Evolutionary conservation across 306 rosid genomes (phyloP).

Genomic region (Sicyos baderoa): DNA sequence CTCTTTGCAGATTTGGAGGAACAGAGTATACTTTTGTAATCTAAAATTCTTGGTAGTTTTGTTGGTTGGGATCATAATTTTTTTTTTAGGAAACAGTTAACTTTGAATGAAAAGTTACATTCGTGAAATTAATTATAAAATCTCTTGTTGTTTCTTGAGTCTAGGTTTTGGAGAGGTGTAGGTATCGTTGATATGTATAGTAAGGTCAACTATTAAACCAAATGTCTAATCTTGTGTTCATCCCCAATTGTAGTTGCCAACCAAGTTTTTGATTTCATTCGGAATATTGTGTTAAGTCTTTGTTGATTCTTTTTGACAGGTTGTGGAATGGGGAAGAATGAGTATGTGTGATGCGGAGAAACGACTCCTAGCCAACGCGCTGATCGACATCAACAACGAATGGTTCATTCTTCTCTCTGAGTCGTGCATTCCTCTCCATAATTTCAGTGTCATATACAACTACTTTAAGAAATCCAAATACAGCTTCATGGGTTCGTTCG

Average conservation of each 20-base stretch:
- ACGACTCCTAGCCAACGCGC: conserved; percentile 83
- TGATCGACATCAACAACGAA: conserved; percentile 78
- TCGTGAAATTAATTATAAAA: too few relatives aligned
- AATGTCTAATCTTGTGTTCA: neutral
- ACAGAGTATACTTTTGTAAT: neutral
- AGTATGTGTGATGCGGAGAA: conserved; percentile 94
- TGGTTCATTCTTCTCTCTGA: conserved; percentile 79
- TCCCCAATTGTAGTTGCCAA: neutral
- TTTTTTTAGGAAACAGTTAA: too few relatives aligned
- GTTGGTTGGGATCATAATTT: too few relatives aligned
- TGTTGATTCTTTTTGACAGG: conserved; percentile 26
- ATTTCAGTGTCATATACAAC: conserved; percentile 45
- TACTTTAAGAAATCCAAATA: conserved; percentile 54
- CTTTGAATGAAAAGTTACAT: too few relatives aligned
- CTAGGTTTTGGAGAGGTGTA: too few relatives aligned
- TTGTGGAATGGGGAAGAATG: conserved; percentile 93
- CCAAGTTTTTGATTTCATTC: neutral
- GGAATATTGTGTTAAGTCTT: neutral
- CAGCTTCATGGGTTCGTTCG: conserved; percentile 68
- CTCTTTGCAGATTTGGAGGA: neutral
- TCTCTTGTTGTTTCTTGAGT: too few relatives aligned
- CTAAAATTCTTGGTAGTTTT: too few relatives aligned
- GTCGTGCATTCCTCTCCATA: conserved; percentile 82
- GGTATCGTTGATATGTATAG: too few relatives aligned
- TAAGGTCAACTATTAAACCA: too few relatives aligned